These are phyloP conservation scores for Ulota crispa DNA, from an alignment of 225 moss, liverwort and hornwort genomes.

Conservation along the genomic window DNA sequence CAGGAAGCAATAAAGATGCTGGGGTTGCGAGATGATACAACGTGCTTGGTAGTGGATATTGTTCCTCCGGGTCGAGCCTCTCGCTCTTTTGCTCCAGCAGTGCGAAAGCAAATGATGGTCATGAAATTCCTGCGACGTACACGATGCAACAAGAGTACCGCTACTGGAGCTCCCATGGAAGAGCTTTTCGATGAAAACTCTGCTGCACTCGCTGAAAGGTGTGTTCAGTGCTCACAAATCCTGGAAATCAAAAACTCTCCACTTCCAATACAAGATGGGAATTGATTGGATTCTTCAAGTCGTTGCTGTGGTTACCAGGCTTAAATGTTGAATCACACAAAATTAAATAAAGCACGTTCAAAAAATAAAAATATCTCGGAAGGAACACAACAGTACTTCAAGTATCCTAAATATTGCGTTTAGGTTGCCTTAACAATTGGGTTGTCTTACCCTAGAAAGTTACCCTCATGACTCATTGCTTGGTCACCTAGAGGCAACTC, in stretches of 20 bases:
- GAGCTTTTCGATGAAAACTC: constrained; percentile 82
- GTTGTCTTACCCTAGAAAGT: no score
- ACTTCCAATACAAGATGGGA: not conserved
- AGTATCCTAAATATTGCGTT: not conserved
- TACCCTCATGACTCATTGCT: no score
- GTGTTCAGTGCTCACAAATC: not conserved
- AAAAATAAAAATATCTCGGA: not conserved
- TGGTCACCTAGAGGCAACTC: no score
- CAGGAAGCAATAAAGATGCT: constrained; percentile 64
- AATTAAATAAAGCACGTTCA: not conserved
- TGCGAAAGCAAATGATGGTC: constrained; percentile 44
- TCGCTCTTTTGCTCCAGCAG: constrained; percentile 28
- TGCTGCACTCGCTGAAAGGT: constrained; percentile 66
- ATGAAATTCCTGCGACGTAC: constrained; percentile 45
- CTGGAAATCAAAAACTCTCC: not conserved
- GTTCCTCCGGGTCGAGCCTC: constrained; percentile 52
- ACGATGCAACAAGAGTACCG: constrained; percentile 20
- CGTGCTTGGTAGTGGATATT: constrained; percentile 79
- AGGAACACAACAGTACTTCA: not conserved
- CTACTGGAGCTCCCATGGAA: constrained; percentile 41
- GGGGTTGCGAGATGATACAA: constrained; percentile 83
- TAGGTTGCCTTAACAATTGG: no score
- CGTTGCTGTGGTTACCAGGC: not conserved
- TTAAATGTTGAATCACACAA: not conserved
- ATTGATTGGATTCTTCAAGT: not conserved